Conservation (phyloP, 108 stramenopile genomes). For the Fragilaria crotonensis region DNA sequence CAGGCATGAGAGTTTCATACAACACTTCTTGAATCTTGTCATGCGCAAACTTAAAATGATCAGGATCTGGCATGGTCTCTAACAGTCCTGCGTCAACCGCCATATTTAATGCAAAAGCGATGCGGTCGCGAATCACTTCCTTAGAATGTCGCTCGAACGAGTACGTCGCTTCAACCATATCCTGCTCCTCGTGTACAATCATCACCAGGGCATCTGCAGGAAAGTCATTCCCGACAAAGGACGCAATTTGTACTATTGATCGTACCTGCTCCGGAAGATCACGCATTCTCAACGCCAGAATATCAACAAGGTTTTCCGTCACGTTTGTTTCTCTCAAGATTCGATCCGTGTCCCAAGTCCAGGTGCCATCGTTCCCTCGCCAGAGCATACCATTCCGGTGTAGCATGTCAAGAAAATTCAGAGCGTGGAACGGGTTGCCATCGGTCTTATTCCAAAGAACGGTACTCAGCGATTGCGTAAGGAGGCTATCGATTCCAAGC, state of each 20-base stretch:
- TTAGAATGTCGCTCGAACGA: not conserved
- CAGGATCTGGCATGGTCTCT: not conserved
- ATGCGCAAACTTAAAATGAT: not conserved
- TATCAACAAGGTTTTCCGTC: not conserved
- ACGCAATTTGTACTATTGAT: not conserved
- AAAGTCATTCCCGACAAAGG: not conserved
- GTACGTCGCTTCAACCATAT: not conserved
- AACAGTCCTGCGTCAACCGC: not conserved
- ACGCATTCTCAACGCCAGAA: not conserved
- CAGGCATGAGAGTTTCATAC: not conserved
- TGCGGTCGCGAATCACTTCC: not conserved
- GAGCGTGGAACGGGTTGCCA: not conserved
- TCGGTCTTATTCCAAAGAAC: not conserved
- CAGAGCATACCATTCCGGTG: not conserved
- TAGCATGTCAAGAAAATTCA: not conserved
- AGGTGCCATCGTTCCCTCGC: not conserved
- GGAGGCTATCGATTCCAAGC: too few species aligned
- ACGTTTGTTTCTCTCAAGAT: not conserved
- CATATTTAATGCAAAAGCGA: not conserved
- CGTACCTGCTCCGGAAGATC: not conserved
- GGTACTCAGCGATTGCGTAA: not conserved
- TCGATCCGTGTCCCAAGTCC: not conserved
- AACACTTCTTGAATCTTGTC: not conserved
- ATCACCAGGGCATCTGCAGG: not conserved
- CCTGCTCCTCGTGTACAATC: not conserved